Conservation (phyloP, 2,329 filamentous ascomycete species). For the Cadophora malorum region DNA sequence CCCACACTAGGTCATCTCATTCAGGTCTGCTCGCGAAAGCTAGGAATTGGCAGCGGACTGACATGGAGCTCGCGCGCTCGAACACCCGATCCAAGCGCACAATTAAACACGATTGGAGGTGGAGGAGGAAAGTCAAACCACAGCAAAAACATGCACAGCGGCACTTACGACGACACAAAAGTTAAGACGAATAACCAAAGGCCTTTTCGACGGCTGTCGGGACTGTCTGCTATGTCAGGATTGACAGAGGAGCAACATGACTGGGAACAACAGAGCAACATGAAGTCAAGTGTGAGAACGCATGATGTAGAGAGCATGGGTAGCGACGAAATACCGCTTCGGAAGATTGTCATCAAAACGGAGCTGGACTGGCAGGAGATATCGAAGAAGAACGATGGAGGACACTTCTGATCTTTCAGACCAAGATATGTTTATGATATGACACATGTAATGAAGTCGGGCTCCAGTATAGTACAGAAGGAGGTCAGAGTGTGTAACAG, state of each 20-base stretch:
- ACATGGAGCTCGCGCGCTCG: slow-evolving; percentile 4
- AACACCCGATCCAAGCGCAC: background rate
- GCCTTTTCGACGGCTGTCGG: background rate
- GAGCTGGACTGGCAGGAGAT: background rate
- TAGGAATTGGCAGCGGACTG: background rate
- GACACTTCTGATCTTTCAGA: background rate
- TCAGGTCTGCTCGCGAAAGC: background rate
- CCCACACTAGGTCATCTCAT: slow-evolving; percentile 4
- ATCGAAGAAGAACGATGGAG: background rate
- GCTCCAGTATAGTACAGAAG: too few species aligned
- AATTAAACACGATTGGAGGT: background rate
- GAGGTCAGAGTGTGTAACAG: too few species aligned
- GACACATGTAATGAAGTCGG: background rate
- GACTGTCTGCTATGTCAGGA: background rate
- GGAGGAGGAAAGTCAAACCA: slow-evolving; percentile 3
- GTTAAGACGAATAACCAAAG: background rate
- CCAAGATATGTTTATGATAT: background rate
- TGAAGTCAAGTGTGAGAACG: background rate
- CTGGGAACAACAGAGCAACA: background rate
- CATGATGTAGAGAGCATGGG: background rate
- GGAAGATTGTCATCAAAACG: background rate
- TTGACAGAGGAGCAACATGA: background rate
- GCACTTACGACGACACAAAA: slow-evolving; percentile 3
- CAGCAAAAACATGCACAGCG: slow-evolving; percentile 1
- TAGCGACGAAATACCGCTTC: background rate